These are phyloP conservation scores for Echium plantagineum DNA, from an alignment of 257 asterid genomes.

Conservation along the genomic window DNA sequence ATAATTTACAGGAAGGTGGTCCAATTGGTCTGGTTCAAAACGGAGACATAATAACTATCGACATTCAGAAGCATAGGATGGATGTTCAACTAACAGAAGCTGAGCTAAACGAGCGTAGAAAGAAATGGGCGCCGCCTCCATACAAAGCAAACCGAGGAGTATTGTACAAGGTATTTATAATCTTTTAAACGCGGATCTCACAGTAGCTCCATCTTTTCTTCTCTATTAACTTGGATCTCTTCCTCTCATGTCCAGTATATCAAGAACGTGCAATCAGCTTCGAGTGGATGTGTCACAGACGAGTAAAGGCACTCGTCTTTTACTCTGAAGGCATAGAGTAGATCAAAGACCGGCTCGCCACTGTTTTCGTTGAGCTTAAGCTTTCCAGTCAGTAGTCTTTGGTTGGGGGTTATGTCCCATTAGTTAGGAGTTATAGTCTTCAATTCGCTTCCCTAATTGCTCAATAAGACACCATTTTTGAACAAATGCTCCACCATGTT, in stretches of 20 bases:
- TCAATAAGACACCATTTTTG: too few species aligned
- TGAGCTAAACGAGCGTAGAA: constrained; percentile 60
- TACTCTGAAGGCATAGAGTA: constrained; percentile 6
- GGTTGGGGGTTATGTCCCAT: not conserved
- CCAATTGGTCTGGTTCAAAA: constrained; percentile 71
- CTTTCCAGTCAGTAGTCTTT: not conserved
- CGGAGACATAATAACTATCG: constrained; percentile 71
- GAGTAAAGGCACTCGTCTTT: constrained; percentile 27
- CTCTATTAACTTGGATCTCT: not conserved
- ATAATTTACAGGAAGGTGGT: constrained; percentile 78
- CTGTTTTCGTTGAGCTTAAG: not conserved
- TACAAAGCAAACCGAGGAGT: constrained; percentile 77
- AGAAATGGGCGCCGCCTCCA: constrained; percentile 64
- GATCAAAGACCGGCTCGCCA: not conserved
- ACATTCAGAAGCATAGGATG: constrained; percentile 51
- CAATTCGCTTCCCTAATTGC: not conserved
- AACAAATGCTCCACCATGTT: too few species aligned
- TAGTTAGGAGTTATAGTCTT: not conserved
- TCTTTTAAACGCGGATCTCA: not conserved
- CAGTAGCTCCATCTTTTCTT: not conserved
- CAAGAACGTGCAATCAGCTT: constrained; percentile 76
- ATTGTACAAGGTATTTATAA: constrained; percentile 58
- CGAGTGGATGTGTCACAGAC: constrained; percentile 89
- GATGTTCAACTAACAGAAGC: constrained; percentile 58
- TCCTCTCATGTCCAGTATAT: constrained; percentile 44